Evolutionary conservation across 768 basidiomycete species (phyloP).

Genomic region (Lyophyllum atratum): DNA sequence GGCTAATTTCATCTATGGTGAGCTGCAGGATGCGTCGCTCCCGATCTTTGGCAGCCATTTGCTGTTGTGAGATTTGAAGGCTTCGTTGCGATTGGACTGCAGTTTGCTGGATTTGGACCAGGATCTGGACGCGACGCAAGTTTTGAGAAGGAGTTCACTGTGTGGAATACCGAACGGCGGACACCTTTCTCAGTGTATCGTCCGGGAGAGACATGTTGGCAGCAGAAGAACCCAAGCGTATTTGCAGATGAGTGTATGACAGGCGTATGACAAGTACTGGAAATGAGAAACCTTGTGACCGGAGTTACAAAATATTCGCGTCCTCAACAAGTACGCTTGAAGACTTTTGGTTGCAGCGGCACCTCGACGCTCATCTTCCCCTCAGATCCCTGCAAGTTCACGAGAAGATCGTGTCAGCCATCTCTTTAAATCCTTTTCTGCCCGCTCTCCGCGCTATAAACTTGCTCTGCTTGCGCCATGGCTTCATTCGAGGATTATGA

Average conservation of each 20-base stretch:
- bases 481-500: conserved; percentile 81
- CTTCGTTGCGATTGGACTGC: conserved; percentile 84
- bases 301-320: conserved; percentile 35
- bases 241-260: neutral
- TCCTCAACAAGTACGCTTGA: conserved; percentile 11
- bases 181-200: conserved; percentile 60
- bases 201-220: conserved; percentile 29
- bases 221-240: neutral
- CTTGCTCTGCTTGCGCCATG: conserved; percentile 25
- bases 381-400: neutral
- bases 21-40: conserved; percentile 89
- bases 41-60: conserved; percentile 79
- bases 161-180: conserved; percentile 12
- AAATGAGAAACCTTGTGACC: conserved; percentile 18
- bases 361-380: neutral
- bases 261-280: neutral
- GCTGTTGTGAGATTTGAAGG: conserved; percentile 72
- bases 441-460: conserved; percentile 4
- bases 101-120: conserved; percentile 91
- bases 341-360: neutral
- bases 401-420: neutral
- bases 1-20: conserved; percentile 80
- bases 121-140: conserved; percentile 56
- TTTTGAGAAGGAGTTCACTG: conserved; percentile 19
- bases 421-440: neutral